phyloP scores from a whole-genome alignment of 2,329 filamentous ascomycete species.

The Pseudogymnoascus sp. region DNA sequence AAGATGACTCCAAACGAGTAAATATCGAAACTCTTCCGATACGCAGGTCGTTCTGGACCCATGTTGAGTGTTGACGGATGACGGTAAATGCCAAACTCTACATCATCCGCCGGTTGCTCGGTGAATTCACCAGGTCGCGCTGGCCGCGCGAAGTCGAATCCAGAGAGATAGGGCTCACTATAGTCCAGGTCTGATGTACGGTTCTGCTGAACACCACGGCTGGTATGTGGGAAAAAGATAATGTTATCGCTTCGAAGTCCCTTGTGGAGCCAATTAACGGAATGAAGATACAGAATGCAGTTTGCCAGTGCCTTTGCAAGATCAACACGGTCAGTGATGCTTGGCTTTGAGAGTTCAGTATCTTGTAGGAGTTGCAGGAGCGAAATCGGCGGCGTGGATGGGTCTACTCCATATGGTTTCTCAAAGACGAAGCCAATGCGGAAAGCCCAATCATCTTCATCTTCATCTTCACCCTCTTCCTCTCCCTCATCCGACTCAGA shows the following conservation, averaged over 20 bases:
- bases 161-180: conserved; percentile 38
- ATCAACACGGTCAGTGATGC: conserved; percentile 42
- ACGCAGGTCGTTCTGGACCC: conserved; percentile 26
- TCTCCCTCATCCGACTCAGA: conserved; percentile 27
- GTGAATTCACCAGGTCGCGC: conserved; percentile 43
- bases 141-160: conserved; percentile 48
- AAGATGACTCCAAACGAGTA: conserved; percentile 46
- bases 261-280: conserved; percentile 51
- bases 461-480: conserved; percentile 31
- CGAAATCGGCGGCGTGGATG: conserved; percentile 37
- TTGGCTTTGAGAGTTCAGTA: conserved; percentile 33
- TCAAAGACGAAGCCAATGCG: conserved; percentile 48
- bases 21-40: conserved; percentile 43
- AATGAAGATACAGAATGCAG: conserved; percentile 46
- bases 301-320: conserved; percentile 45
- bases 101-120: conserved; percentile 38
- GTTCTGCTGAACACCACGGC: background rate
- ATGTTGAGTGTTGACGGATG: conserved; percentile 29
- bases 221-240: conserved; percentile 38
- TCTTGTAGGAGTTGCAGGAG: conserved; percentile 39
- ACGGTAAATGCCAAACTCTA: conserved; percentile 41
- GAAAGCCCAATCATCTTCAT: conserved; percentile 32
- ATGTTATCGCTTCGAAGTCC: conserved; percentile 47
- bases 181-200: conserved; percentile 28
- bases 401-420: conserved; percentile 33